Percentiles rank a stretch among this genome's conserved stretches.
phyloP scores from a whole-genome alignment of 2,329 filamentous ascomycete species.

The Neoascochyta sp. region DNA sequence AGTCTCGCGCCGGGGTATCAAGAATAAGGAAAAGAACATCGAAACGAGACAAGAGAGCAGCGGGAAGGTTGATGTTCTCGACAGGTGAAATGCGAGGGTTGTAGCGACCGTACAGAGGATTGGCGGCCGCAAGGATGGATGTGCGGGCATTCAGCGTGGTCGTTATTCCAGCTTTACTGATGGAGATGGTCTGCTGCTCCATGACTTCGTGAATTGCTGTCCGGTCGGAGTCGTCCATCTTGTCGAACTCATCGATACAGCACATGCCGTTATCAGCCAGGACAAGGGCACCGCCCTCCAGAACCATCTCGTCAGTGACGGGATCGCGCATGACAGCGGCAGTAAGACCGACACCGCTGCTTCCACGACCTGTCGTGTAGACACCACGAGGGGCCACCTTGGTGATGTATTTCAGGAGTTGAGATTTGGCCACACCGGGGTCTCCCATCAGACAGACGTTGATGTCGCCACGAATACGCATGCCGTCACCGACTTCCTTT shows the following conservation, averaged over 20 bases:
- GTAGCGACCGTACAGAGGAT: constrained; percentile 95
- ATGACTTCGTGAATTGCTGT: constrained; percentile 85
- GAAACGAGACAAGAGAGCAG: constrained; percentile 92
- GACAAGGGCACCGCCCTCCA: constrained; percentile 75
- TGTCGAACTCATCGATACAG: constrained; percentile 85
- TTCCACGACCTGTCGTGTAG: constrained; percentile 77
- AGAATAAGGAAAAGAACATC: constrained; percentile 95
- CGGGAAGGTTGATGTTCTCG: constrained; percentile 99
- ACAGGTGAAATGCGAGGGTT: constrained; percentile 96
- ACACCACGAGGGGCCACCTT: constrained; percentile 94
- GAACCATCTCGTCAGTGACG: constrained; percentile 79
- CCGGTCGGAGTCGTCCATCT: constrained; percentile 81
- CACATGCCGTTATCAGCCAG: constrained; percentile 80
- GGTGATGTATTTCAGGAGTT: constrained; percentile 95
- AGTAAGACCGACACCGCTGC: constrained; percentile 76
- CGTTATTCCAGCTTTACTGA: constrained; percentile 89
- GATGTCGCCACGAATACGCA: constrained; percentile 98
- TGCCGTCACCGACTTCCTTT: constrained; percentile 95
- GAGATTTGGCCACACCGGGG: constrained; percentile 98
- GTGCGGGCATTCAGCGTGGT: constrained; percentile 95
- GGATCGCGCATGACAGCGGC: constrained; percentile 81
- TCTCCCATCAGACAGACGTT: constrained; percentile 99
- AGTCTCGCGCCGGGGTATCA: constrained; percentile 85
- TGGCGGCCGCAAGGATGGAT: constrained; percentile 91
- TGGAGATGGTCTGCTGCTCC: constrained; percentile 84